Percentiles rank a stretch among this genome's conserved stretches.
Conservation (phyloP, 345 rosid genomes). For the Aurinia saxatilis region DNA sequence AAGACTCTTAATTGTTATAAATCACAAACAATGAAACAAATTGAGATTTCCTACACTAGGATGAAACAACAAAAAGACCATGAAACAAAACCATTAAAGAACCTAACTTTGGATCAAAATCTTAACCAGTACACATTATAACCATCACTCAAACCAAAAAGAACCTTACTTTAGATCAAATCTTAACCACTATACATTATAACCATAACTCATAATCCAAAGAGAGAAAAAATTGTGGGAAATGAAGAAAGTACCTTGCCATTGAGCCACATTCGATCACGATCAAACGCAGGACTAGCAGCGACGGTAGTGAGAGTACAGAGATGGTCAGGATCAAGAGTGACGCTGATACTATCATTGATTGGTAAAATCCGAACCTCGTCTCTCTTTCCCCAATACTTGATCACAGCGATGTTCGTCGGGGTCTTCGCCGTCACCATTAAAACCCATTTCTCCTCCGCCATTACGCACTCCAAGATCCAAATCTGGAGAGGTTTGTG, state of each 20-base stretch:
- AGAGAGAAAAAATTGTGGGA: neutral
- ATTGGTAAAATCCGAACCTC: conserved; percentile 79
- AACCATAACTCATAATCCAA: neutral
- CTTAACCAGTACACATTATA: neutral
- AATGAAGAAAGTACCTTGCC: conserved; percentile 51
- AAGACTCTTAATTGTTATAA: neutral
- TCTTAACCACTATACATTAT: neutral
- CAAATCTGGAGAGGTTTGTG: neutral
- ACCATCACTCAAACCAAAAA: neutral
- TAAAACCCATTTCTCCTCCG: conserved; percentile 56
- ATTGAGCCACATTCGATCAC: conserved; percentile 97
- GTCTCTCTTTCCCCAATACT: conserved; percentile 93
- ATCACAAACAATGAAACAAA: no score
- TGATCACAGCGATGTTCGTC: conserved; percentile 90
- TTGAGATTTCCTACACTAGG: no score
- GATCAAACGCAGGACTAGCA: conserved; percentile 73
- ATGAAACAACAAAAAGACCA: no score
- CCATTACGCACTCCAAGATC: conserved; percentile 28
- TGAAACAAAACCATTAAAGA: no score
- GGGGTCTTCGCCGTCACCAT: conserved; percentile 86
- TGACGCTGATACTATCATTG: conserved; percentile 85
- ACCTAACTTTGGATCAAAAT: neutral
- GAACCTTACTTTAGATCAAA: neutral
- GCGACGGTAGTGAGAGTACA: conserved; percentile 93
- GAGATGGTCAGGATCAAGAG: conserved; percentile 80